phyloP scores from a whole-genome alignment of 176 grass and related monocot species.

The Alopecurus myosuroides region DNA sequence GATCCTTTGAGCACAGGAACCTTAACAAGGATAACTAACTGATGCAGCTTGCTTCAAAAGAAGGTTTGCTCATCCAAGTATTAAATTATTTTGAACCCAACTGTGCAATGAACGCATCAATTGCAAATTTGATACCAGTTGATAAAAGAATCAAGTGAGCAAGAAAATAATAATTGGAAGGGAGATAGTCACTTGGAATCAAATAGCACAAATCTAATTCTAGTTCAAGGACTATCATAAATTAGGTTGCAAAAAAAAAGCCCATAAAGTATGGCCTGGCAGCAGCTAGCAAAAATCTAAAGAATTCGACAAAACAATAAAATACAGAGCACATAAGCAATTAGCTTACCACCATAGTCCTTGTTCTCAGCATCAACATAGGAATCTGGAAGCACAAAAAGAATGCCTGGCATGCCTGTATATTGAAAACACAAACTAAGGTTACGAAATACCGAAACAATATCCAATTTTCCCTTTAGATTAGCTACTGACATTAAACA shows the following conservation, averaged over 20 bases:
- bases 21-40: not conserved
- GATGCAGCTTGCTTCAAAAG: not conserved
- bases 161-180: not conserved
- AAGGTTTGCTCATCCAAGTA: not conserved
- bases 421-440: not conserved
- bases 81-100: not conserved
- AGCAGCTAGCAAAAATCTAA: not conserved
- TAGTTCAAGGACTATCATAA: not conserved
- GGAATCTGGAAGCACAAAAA: constrained; percentile 98
- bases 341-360: constrained; percentile 82
- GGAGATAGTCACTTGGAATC: not conserved
- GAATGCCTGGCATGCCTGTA: constrained; percentile 75
- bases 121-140: not conserved
- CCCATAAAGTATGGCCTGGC: not conserved
- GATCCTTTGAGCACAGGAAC: not conserved
- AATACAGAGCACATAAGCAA: not conserved
- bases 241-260: too few species aligned
- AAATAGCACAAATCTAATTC: not conserved
- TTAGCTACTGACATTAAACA: not conserved
- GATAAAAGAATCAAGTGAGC: not conserved
- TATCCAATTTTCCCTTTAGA: not conserved
- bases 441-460: not conserved
- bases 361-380: constrained; percentile 98
- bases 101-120: not conserved
- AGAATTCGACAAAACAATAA: not conserved